A percentile compares a stretch with the other conserved stretches of the same genome.
phyloP scores from a whole-genome alignment of 495 filamentous ascomycete genomes.

The Penicillium antarcticum region DNA sequence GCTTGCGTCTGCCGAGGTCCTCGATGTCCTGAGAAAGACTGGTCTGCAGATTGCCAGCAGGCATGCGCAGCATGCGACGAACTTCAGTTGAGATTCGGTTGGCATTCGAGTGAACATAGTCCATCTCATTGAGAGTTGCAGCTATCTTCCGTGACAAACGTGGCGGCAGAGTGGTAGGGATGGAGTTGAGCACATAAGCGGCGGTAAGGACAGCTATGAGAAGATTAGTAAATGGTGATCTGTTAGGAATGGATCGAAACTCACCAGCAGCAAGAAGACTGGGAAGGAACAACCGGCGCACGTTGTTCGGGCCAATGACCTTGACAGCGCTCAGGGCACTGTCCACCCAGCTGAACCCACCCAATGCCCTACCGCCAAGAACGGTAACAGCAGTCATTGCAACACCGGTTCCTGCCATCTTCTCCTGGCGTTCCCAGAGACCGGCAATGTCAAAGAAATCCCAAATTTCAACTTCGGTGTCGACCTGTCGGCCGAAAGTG shows the following conservation, averaged over 20 bases:
- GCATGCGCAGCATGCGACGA: slow-evolving; percentile 80
- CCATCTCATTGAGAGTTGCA: slow-evolving; percentile 68
- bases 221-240: slow-evolving; percentile 31
- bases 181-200: slow-evolving; percentile 77
- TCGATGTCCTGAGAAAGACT: slow-evolving; percentile 79
- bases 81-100: slow-evolving; percentile 77
- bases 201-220: slow-evolving; percentile 62
- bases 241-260: slow-evolving; percentile 23
- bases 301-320: slow-evolving; percentile 77
- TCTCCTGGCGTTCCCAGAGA: slow-evolving; percentile 88
- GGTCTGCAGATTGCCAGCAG: slow-evolving; percentile 75
- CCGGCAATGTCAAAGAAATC: slow-evolving; percentile 89
- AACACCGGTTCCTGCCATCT: slow-evolving; percentile 87
- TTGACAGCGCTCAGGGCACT: slow-evolving; percentile 75
- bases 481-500: slow-evolving; percentile 74
- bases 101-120: slow-evolving; percentile 90
- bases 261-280: slow-evolving; percentile 73
- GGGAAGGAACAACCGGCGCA: slow-evolving; percentile 78
- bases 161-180: slow-evolving; percentile 82
- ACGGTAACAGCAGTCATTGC: slow-evolving; percentile 90
- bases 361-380: slow-evolving; percentile 73
- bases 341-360: slow-evolving; percentile 85
- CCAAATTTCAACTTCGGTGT: slow-evolving; percentile 80
- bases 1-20: slow-evolving; percentile 68
- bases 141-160: slow-evolving; percentile 84